Base-by-base conservation (phyloP, 1,284 basidiomycete species). In the Tausonia pullulans region DNA sequence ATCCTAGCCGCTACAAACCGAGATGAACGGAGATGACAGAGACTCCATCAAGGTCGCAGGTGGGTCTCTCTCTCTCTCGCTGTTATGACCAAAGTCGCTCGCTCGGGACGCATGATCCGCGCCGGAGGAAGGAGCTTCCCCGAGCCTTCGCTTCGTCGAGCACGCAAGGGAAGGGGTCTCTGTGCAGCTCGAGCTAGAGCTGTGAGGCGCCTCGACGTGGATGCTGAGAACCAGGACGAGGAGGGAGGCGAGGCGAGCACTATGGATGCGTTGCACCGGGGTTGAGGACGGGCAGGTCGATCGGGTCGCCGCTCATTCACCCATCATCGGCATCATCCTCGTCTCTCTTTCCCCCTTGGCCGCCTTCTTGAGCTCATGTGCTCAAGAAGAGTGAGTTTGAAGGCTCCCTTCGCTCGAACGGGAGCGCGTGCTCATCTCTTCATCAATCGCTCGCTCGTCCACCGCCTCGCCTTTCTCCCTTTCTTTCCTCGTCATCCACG, bases 1-100 rank as follows among this genome's bases (percentile, higher is more conserved):
- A 6, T 55, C 16, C 27, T 27, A 27, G 27, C 27, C 27, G 27
- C 27, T 27, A 27, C 27, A 27, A 27, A 27, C 53, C 43, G 40
- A n/a, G 40, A 48, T 2, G 14, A 40, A 4, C 43, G 50, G 48
- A 48, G 58, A 40, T 3, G 58, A n/a, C 16, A 39, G 49, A 7
- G 46, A 64, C 72, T 88, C 88, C 71, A 92, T 92, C 70, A 87
- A 85, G 60, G 89, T 92, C 63, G 88, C 87, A 74, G 88, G 89
- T 87, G 65, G 63, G 79, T 71, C 43, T 53, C 27, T 52, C 53
- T 14, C 8, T 49, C 14, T 8, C 48, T 49, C 48, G 14, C 8
- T 9, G 48, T 27, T 27, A 49, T 14, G 48, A 14, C 48, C 48
- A 9, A 14, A 49, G 48, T 14, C 9, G 14, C 48, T 49, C 9